Evolutionary conservation across 1,284 basidiomycete genomes (phyloP).

Genomic region (Ceratobasidium sp.): DNA sequence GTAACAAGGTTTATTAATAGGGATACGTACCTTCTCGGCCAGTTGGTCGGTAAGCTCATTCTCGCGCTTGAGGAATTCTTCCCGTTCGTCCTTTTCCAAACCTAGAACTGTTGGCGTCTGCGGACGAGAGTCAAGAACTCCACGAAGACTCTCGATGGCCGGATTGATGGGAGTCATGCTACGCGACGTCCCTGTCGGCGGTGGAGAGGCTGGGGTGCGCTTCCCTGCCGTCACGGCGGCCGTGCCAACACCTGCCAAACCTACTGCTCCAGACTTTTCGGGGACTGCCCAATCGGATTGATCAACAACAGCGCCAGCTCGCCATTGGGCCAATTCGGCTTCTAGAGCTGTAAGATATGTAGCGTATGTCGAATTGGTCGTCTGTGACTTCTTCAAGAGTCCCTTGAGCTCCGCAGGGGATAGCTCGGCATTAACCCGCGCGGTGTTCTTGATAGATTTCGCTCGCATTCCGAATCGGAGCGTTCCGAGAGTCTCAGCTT

Average conservation of each 20-base stretch:
- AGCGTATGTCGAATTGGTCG: slow-evolving; percentile 86
- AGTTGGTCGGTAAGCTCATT: slow-evolving; percentile 96
- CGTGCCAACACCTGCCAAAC: slow-evolving; percentile 34
- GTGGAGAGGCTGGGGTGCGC: slow-evolving; percentile 58
- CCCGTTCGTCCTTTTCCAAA: slow-evolving; percentile 95
- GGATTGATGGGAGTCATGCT: slow-evolving; percentile 89
- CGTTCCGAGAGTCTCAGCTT: slow-evolving; percentile 96
- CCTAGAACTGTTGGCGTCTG: slow-evolving; percentile 88
- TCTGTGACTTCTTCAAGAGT: slow-evolving; percentile 89
- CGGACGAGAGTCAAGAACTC: slow-evolving; percentile 82
- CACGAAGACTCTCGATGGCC: slow-evolving; percentile 78
- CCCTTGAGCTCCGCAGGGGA: slow-evolving; percentile 97
- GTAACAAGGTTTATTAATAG: not conserved
- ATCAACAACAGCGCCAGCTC: slow-evolving; percentile 88
- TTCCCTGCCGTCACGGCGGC: slow-evolving; percentile 34
- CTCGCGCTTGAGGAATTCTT: slow-evolving; percentile 96
- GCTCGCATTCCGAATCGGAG: slow-evolving; percentile 99
- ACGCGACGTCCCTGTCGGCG: slow-evolving; percentile 74
- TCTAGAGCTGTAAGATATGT: slow-evolving; percentile 92
- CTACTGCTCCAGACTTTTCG: slow-evolving; percentile 65
- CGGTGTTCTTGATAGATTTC: slow-evolving; percentile 99
- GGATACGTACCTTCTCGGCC: slow-evolving; percentile 75
- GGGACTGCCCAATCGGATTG: slow-evolving; percentile 85
- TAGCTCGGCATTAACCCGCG: slow-evolving; percentile 97
- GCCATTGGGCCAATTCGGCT: slow-evolving; percentile 92